Evolutionary conservation across 2,329 filamentous ascomycete genomes (phyloP), one percentile per base, ranked within the genome.

Genomic region (Acephala macrosclerotiorum): DNA sequence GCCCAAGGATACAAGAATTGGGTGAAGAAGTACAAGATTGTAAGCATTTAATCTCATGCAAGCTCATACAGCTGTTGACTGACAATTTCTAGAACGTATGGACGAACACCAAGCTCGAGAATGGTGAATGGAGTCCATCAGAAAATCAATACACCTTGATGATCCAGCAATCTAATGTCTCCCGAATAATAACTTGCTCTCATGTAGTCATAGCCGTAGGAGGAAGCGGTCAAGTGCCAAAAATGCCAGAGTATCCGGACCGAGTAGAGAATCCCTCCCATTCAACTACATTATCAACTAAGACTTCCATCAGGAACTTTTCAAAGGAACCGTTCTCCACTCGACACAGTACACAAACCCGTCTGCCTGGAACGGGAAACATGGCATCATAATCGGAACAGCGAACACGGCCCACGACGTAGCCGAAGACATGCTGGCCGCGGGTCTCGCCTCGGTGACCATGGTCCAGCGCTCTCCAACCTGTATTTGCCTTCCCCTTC

Each of bases 401-500:
- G 83, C 69, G 11, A 71, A 71, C 25, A 71, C 67, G 35, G 87
- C 81, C 11, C 87, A 90, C 70, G 89, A 91, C 70, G 91, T 91
- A 60, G 85, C 87, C 0, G 88, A 91, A 56, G 87, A 91, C 68
- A 91, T 84, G 72, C 81, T 85, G 29, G 87, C 90, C 70, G 85
- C 87, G 61, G 90, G 89, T 0, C 87, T 88, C 66, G 79, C 86
- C 1, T 77, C 80, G n/a, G 84, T 91, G 1, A 92, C 89, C 0
- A 88, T 92, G 76, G 83, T 92, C 0, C 90, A 92, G 75, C 83
- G 90, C 5, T 87, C 85, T 1, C 85, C 82, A 16, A 91, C 90
- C 0, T 65, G 65, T 66, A 16, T 18, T 45, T 3, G 1, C 25
- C 29, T 86, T 63, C 16, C 16, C 3, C 4, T 36, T 40, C 11